These are phyloP conservation scores for Tuber brumale DNA, from an alignment of 495 filamentous ascomycete species.

Conservation along the genomic window DNA sequence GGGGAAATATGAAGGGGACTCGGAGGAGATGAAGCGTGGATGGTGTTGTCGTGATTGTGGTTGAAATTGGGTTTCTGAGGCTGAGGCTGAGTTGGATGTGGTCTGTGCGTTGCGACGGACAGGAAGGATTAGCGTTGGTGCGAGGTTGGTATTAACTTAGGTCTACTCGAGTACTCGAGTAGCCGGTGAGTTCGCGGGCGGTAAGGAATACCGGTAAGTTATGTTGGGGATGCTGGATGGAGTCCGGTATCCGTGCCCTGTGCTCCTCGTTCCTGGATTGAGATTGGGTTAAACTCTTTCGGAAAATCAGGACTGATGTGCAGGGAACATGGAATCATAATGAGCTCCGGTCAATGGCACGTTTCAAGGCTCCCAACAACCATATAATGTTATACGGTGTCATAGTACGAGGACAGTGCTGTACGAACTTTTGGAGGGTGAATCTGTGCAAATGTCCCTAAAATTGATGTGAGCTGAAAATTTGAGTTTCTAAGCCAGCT, in stretches of 20 bases:
- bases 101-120: not conserved
- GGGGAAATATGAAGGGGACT: not conserved
- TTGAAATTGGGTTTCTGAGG: constrained; percentile 3
- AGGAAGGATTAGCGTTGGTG: not conserved
- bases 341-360: not conserved
- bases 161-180: too few relatives aligned
- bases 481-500: too few relatives aligned
- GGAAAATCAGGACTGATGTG: not conserved
- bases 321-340: not conserved
- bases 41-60: not conserved
- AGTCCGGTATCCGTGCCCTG: not conserved
- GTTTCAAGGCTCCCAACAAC: not conserved
- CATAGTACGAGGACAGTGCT: too few relatives aligned
- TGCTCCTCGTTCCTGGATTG: not conserved
- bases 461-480: too few relatives aligned
- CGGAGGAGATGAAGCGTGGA: not conserved
- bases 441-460: too few relatives aligned
- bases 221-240: not conserved
- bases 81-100: not conserved
- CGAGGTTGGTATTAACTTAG: too few relatives aligned
- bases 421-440: too few relatives aligned
- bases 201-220: too few relatives aligned
- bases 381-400: not conserved
- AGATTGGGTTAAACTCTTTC: not conserved
- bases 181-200: not conserved